Evolutionary conservation across 495 filamentous ascomycete genomes (phyloP).

Genomic region (Penicilliopsis zonata): DNA sequence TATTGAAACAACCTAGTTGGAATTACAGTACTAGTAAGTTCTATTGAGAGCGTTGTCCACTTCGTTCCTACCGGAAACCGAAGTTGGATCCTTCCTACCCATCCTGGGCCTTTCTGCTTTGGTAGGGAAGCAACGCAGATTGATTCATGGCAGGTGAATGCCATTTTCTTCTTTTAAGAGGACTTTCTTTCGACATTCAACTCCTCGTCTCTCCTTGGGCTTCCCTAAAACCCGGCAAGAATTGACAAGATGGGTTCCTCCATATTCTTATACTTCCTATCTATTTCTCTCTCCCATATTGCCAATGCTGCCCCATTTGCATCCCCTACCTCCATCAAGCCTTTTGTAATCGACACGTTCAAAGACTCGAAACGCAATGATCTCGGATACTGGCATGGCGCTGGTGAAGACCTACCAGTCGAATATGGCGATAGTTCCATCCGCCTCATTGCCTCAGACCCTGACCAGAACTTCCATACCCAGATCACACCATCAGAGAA

Average conservation of each 20-base stretch:
- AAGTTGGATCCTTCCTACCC: too few relatives aligned
- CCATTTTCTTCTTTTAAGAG: too few relatives aligned
- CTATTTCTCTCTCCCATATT: not conserved
- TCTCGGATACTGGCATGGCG: conserved; percentile 61
- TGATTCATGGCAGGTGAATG: too few relatives aligned
- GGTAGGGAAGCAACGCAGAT: too few relatives aligned
- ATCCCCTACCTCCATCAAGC: not conserved
- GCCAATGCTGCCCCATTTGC: not conserved
- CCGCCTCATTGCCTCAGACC: conserved; percentile 50
- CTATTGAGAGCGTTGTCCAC: too few relatives aligned
- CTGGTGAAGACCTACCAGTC: conserved; percentile 45
- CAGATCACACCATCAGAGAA: conserved; percentile 37
- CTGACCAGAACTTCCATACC: conserved; percentile 59
- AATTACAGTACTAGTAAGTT: too few relatives aligned
- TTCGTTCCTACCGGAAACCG: too few relatives aligned
- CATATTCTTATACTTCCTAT: not conserved
- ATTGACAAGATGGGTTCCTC: not conserved
- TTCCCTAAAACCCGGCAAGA: not conserved
- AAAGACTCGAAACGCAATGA: conserved; percentile 41
- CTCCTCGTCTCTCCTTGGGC: too few relatives aligned
- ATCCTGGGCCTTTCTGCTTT: too few relatives aligned
- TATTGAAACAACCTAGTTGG: too few relatives aligned
- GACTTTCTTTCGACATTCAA: too few relatives aligned
- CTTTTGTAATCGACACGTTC: conserved; percentile 60
- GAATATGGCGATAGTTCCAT: conserved; percentile 33